Evolutionary conservation across 441 rosid species (phyloP).

Genomic region (Melastoma candidum): DNA sequence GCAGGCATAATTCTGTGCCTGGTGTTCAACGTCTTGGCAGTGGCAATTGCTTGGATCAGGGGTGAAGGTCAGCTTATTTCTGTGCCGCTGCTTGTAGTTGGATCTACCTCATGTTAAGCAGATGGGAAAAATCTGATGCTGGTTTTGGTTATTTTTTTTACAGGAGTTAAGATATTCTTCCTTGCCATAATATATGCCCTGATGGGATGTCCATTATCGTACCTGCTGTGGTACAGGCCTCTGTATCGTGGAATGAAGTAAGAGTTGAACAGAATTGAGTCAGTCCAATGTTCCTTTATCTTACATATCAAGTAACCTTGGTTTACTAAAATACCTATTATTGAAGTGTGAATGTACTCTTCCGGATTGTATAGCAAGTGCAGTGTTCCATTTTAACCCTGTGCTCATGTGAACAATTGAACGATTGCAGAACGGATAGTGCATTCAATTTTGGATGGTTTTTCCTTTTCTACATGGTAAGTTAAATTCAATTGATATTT

Average conservation of each 20-base stretch:
- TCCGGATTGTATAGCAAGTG: neutral
- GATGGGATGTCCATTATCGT: slow-evolving; percentile 77
- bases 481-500: slow-evolving; percentile 15
- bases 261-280: slow-evolving; percentile 3
- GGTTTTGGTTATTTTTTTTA: slow-evolving; percentile 1
- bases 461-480: slow-evolving; percentile 91
- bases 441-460: slow-evolving; percentile 86
- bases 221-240: slow-evolving; percentile 90
- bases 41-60: slow-evolving; percentile 73
- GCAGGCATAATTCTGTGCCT: slow-evolving; percentile 79
- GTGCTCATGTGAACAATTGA: slow-evolving; percentile 1
- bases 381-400: neutral
- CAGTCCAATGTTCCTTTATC: too few relatives aligned
- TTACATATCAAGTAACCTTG: slow-evolving; percentile 5
- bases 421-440: slow-evolving; percentile 74
- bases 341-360: neutral
- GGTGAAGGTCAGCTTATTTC: slow-evolving; percentile 63
- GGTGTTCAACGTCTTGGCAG: slow-evolving; percentile 63
- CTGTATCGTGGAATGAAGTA: slow-evolving; percentile 94
- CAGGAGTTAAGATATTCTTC: slow-evolving; percentile 84
- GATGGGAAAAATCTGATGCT: neutral
- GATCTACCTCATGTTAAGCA: neutral
- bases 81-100: slow-evolving; percentile 13
- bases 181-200: slow-evolving; percentile 73
- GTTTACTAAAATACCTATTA: neutral